Base-by-base conservation (phyloP, 73 alveolate genomes). In the Paramecium sexaurelia region DNA sequence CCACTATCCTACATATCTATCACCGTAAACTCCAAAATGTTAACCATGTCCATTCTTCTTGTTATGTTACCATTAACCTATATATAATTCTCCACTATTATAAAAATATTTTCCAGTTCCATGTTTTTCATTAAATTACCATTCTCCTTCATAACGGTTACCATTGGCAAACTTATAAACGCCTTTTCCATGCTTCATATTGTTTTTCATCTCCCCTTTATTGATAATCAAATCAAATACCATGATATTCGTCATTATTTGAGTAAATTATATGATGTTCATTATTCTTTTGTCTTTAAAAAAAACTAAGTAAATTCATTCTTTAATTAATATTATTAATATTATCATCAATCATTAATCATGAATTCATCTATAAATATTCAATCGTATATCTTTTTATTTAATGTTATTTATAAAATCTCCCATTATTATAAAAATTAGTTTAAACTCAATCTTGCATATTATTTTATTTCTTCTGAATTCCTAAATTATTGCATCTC, bases 241-340 rank as follows among this genome's bases (percentile, higher is more conserved):
- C 83, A 19, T 78, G 71, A 78, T 78, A 78, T 78, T 78, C 90
- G 41, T 78, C 90, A 39, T 78, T 40, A 78, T 78, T 78, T n/a
- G 90, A 78, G 17, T 78, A 78, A 3, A n/a, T 43, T 3, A 78
- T 45, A 78, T 39, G 73, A 61, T 61, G 83, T 22, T 22, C 45
- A 61, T 26, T 61, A 29, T 11, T 29, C 6, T 41, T 61, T 61
- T 61, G 37, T 61, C 43, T 26, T 26, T 61, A 10, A 9, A 61
- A 61, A 61, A 61, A 61, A 9, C 43, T 32, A 61, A 61, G 26
- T 45, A 61, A 61, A 26, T 32, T 61, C 83, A 61, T 57, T 51
- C 41, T 35, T 35, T 35, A 4, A 35, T 35, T 35, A 4, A 35
- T 35, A 35, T 35, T 35, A 35, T 35, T 35, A 17, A 51, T 17